Conservation (phyloP, 2,329 filamentous ascomycete species). For the Pseudonectria foliicola region DNA sequence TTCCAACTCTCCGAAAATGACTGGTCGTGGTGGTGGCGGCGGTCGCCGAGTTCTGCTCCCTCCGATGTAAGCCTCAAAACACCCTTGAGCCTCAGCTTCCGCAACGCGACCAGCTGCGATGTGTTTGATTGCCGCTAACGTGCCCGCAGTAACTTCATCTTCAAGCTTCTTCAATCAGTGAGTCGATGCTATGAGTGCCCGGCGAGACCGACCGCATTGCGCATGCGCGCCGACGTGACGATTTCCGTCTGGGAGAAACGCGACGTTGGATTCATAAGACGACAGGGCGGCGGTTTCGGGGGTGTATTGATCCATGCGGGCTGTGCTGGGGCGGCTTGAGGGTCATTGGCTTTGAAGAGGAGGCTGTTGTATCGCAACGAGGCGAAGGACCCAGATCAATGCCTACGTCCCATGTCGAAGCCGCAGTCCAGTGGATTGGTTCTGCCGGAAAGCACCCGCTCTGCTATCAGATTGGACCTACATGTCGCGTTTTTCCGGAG, state of each 20-base stretch:
- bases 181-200: conserved; percentile 16
- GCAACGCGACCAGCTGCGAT: conserved; percentile 11
- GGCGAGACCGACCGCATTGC: not conserved
- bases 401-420: too few relatives aligned
- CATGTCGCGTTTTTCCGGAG: conserved; percentile 1
- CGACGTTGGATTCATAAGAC: too few relatives aligned
- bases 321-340: too few relatives aligned
- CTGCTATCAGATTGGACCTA: not conserved
- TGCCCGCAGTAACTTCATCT: conserved; percentile 37
- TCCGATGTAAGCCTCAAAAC: conserved; percentile 38
- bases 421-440: too few relatives aligned
- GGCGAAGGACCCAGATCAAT: too few relatives aligned
- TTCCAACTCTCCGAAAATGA: conserved; percentile 34
- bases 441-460: too few relatives aligned
- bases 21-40: conserved; percentile 52
- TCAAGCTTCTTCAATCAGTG: conserved; percentile 69
- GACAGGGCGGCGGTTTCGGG: too few relatives aligned
- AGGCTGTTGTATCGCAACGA: too few relatives aligned
- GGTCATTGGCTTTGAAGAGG: too few relatives aligned
- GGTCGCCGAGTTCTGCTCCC: conserved; percentile 54
- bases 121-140: conserved; percentile 15
- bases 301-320: too few relatives aligned
- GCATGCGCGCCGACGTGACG: not conserved
- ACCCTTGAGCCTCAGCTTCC: conserved; percentile 1
- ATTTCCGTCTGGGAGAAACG: not conserved